These are phyloP conservation scores for Carex myosuroides DNA, from an alignment of 176 grass and related monocot species.

Conservation along the genomic window DNA sequence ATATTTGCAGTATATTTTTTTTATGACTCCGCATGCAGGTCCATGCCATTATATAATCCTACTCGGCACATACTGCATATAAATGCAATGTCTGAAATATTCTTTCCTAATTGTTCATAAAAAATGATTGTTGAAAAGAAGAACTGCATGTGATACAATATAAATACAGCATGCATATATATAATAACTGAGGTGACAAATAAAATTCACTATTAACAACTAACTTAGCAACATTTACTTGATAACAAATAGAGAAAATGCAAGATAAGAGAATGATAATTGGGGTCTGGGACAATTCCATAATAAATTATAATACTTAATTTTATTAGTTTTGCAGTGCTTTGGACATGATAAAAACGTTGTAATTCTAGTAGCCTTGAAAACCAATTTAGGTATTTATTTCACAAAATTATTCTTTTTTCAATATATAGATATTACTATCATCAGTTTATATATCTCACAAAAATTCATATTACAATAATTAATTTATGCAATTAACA, in stretches of 20 bases:
- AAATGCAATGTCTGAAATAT: background rate
- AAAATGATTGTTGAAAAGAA: background rate
- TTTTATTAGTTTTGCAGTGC: background rate
- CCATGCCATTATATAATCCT: background rate
- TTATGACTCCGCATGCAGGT: background rate
- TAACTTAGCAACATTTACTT: background rate
- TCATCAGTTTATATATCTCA: background rate
- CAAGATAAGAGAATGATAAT: background rate
- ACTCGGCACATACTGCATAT: background rate
- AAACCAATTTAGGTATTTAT: background rate
- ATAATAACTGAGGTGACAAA: background rate
- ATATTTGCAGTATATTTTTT: background rate
- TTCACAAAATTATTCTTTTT: background rate
- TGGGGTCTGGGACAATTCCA: background rate
- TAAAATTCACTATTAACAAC: background rate
- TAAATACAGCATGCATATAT: background rate
- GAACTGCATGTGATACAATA: background rate
- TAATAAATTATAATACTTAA: background rate
- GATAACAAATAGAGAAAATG: background rate
- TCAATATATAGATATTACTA: background rate
- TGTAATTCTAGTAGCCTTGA: background rate
- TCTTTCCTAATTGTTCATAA: background rate
- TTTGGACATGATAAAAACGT: background rate
- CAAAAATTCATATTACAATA: background rate
- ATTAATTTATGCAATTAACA: background rate